Evolutionary conservation across 257 asterid genomes (phyloP).

Genomic region (Verbena officinalis): DNA sequence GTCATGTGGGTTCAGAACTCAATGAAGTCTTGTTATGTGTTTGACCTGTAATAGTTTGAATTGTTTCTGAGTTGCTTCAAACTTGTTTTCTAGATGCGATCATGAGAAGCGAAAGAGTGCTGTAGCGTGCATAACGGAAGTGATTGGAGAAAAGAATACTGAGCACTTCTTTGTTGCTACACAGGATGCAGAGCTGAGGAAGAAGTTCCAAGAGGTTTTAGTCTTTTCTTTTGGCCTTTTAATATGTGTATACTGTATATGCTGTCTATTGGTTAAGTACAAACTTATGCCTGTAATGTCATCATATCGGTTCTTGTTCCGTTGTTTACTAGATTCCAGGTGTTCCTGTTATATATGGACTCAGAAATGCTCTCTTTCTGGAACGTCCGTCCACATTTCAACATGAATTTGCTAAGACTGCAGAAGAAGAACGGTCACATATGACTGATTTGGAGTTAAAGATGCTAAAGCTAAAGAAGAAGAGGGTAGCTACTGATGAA

Average conservation of each 20-base stretch:
- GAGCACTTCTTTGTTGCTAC: conserved; percentile 94
- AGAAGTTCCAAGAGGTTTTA: conserved; percentile 72
- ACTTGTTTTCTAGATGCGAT: conserved; percentile 62
- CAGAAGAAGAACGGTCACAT: conserved; percentile 77
- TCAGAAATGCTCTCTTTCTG: conserved; percentile 78
- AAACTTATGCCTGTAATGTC: background rate
- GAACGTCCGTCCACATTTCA: conserved; percentile 82
- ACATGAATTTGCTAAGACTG: conserved; percentile 60
- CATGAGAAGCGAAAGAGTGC: conserved; percentile 81
- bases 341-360: conserved; percentile 76
- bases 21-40: background rate
- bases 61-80: conserved; percentile 24
- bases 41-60: conserved; percentile 12
- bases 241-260: background rate
- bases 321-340: conserved; percentile 69
- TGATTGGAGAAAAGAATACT: conserved; percentile 69
- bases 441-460: conserved; percentile 67
- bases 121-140: conserved; percentile 70
- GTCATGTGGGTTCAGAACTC: too few species aligned
- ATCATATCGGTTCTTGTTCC: background rate
- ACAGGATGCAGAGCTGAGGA: conserved; percentile 83
- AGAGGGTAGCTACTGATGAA: conserved; percentile 42
- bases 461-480: conserved; percentile 48
- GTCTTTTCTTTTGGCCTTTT: background rate
- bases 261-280: background rate